Evolutionary conservation across 768 basidiomycete genomes (phyloP).

Genomic region (Tricholomella constricta): DNA sequence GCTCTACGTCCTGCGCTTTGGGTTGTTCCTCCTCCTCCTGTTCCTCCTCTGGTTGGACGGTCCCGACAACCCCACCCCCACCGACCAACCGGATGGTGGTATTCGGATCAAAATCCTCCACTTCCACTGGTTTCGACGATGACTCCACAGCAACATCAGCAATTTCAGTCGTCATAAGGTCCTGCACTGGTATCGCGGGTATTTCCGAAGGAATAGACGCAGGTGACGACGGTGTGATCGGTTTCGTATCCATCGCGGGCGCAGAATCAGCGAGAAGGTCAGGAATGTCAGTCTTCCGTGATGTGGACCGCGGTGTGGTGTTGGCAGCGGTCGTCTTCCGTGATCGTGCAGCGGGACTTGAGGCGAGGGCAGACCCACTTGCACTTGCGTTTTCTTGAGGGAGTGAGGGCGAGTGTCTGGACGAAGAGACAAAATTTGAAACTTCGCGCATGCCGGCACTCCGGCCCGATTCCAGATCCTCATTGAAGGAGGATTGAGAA

Average conservation of each 20-base stretch:
- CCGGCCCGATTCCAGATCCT: constrained; percentile 54
- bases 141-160: constrained; percentile 1
- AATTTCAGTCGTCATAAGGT: background rate
- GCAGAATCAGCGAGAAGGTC: constrained; percentile 53
- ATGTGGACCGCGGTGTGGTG: constrained; percentile 5
- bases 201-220: constrained; percentile 7
- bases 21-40: constrained; percentile 27
- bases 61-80: constrained; percentile 48
- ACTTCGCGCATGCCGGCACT: constrained; percentile 41
- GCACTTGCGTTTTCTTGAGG: background rate
- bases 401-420: constrained; percentile 14
- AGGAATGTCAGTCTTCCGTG: constrained; percentile 34
- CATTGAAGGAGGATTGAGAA: constrained; percentile 42
- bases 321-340: background rate
- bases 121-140: constrained; percentile 14
- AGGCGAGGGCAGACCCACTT: background rate
- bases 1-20: constrained; percentile 33
- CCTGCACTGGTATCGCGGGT: constrained; percentile 7
- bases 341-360: background rate
- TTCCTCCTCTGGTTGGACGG: constrained; percentile 25
- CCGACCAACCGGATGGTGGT: constrained; percentile 63
- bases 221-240: constrained; percentile 35
- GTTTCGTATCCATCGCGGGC: constrained; percentile 36
- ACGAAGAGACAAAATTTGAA: constrained; percentile 21
- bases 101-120: constrained; percentile 29